Evolutionary conservation across 2,329 filamentous ascomycete genomes (phyloP).

Genomic region (Neurospora sp.): DNA sequence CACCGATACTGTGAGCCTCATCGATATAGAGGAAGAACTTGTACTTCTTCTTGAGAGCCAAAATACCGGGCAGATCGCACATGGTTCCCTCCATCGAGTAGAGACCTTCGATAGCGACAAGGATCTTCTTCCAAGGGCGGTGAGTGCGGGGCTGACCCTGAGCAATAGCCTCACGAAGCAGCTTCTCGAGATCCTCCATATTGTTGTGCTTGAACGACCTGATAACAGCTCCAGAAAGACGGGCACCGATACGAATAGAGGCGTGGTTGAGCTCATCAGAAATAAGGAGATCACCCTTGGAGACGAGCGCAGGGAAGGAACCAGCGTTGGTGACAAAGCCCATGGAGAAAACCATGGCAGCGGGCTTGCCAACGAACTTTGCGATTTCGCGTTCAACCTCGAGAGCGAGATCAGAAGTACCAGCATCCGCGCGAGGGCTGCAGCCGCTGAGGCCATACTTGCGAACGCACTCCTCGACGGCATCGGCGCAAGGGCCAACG

Average conservation of each 20-base stretch:
- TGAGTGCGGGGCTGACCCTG: slow-evolving; percentile 98
- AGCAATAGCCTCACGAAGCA: slow-evolving; percentile 84
- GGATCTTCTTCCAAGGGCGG: slow-evolving; percentile 97
- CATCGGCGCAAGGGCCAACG: slow-evolving; percentile 90
- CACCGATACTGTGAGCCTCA: slow-evolving; percentile 92
- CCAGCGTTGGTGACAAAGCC: slow-evolving; percentile 94
- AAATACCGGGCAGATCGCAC: slow-evolving; percentile 87
- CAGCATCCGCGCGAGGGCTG: slow-evolving; percentile 74
- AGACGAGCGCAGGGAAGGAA: slow-evolving; percentile 83
- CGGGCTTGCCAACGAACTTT: slow-evolving; percentile 85
- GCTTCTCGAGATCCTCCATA: slow-evolving; percentile 75
- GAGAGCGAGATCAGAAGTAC: slow-evolving; percentile 75
- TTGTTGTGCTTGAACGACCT: slow-evolving; percentile 97
- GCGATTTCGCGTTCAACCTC: slow-evolving; percentile 90
- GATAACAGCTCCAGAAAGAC: slow-evolving; percentile 90
- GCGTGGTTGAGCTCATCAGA: slow-evolving; percentile 97
- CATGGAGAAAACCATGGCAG: slow-evolving; percentile 98
- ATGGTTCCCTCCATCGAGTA: slow-evolving; percentile 99
- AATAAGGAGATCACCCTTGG: slow-evolving; percentile 87
- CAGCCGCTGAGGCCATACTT: slow-evolving; percentile 77
- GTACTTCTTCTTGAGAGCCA: slow-evolving; percentile 86
- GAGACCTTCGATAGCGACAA: slow-evolving; percentile 90
- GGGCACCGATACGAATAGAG: slow-evolving; percentile 89
- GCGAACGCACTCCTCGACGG: slow-evolving; percentile 74
- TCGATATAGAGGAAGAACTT: slow-evolving; percentile 95